Evolutionary conservation across 371 early-diverging fungal species (phyloP), one percentile per base, ranked within the genome.

Genomic region (Syncephalastrum contaminatum): DNA sequence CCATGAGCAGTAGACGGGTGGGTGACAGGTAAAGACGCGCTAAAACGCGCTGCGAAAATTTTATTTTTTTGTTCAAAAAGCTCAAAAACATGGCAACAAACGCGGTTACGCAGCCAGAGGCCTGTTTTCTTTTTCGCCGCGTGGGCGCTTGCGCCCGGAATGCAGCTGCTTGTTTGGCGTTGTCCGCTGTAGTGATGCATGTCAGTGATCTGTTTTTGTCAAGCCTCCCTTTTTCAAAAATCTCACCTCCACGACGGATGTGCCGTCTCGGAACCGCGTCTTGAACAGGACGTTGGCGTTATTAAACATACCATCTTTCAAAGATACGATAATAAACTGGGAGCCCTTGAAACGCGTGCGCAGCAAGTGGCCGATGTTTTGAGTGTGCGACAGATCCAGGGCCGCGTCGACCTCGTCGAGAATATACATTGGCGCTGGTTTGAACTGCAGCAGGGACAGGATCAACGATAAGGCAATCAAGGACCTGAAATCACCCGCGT

Each of bases 271-370:
- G 70, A 99, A 97, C 58, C 90, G 88, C 0, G 99, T 92, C 51
- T 91, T 85, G 82, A 97, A 99, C 15, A 99, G 78, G 1, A 94
- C 96, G 63, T 99, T 98, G 56, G 99, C 99, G 70, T 98, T 99
- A 64, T 95, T 95, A 75, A 97, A 99, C 99, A 99, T 98, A 52
- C 98, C 99, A 67, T 99, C 99, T 73, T 99, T 99, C n/a, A 99
- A 80, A 19, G 97, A 97, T 4, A 99, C 99, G 3, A 99, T 92
- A 44, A 99, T 92, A 71, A 99, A 99, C 73, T 99, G 99, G 0
- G 98, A 93, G 16, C 93, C 96, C 57, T 90, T 92, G 81, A 99
- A 99, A 43, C 99, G 81, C 4, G 91, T 95, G 46, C 91, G 85
- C 54, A 99, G 82, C 41, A 99, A 82, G 58, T 94, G 93, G 2